Evolutionary conservation across 1,284 basidiomycete genomes (phyloP), one percentile per base, ranked within the genome.

Genomic region (Cutaneotrichosporon sp.): DNA sequence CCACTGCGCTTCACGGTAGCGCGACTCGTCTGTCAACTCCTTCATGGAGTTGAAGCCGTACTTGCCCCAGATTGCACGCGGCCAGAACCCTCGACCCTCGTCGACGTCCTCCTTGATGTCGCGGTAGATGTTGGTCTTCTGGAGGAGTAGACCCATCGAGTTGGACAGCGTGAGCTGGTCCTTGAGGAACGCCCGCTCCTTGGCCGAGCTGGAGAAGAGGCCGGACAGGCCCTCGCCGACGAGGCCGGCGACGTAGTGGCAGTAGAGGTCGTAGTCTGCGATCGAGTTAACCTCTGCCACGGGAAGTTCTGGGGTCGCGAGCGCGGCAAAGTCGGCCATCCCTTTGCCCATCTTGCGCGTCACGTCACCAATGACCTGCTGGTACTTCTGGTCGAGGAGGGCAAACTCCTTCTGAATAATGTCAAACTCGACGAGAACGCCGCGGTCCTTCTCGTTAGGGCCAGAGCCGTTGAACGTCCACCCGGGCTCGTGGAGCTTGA

Each of bases 51-150:
- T 80, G 81, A 93, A 91, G 5, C 88, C 88, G 70, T 89, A 88
- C 65, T 79, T 81, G 22, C 85, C 88, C 93, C 93, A 99, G 65
- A 98, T 92, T 75, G 94, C 92, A 60, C 85, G 86, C 0, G 96
- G 97, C 96, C 97, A 99, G 84, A 99, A 99, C 75, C 87, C 91
- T 49, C 96, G 87, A 13, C 85, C 84, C 58, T 96, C 86, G 52
- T 94, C 89, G 13, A 88, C 86, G 78, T 99, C 97, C 81, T 99
- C 96, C 52, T 91, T 87, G 81, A 89, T 92, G 80, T 99, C 97
- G 63, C 96, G 89, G 68, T 94, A 91, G 79, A 99, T 97, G 82
- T 99, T 99, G 47, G 94, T 97, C 83, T 99, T 99, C 81, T 99
- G 97, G 13, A 99, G 85, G 61, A 98, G 85, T 18, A 96, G 85